Evolutionary conservation across 2,329 filamentous ascomycete genomes (phyloP).

Genomic region (Fusarium sp.): DNA sequence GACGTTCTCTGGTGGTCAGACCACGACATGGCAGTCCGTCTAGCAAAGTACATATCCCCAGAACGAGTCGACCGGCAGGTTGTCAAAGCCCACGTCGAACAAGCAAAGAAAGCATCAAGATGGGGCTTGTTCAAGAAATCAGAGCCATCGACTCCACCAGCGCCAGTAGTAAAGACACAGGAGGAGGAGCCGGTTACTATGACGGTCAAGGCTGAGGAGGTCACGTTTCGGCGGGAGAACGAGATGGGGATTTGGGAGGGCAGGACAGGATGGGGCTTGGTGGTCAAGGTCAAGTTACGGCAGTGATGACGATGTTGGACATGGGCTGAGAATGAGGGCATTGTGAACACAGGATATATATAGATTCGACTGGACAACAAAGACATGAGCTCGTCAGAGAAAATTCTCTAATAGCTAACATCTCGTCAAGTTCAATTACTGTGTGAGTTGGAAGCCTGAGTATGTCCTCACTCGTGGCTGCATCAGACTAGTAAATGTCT

Average conservation of each 20-base stretch:
- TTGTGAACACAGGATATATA: not conserved
- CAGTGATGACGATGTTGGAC: slow-evolving; percentile 1
- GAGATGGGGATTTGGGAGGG: slow-evolving; percentile 63
- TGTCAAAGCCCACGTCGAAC: slow-evolving; percentile 45
- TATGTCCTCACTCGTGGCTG: accelerated
- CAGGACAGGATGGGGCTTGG: slow-evolving; percentile 59
- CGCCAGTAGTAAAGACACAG: not conserved
- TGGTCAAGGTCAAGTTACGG: slow-evolving; percentile 51
- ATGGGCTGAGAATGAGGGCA: not conserved
- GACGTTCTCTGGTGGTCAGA: slow-evolving; percentile 58
- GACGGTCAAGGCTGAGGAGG: slow-evolving; percentile 55
- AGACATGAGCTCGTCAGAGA: not conserved
- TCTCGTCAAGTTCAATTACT: not conserved
- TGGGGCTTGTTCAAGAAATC: slow-evolving; percentile 48
- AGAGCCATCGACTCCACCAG: slow-evolving; percentile 20
- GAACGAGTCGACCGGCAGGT: slow-evolving; percentile 41
- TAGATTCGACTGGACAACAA: not conserved
- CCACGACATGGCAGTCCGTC: slow-evolving; percentile 55
- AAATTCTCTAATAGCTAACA: not conserved
- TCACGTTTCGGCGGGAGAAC: slow-evolving; percentile 62
- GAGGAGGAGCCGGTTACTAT: slow-evolving; percentile 48
- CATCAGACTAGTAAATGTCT: not conserved
- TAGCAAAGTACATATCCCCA: slow-evolving; percentile 57
- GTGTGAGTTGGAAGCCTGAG: accelerated
- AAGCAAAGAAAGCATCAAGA: slow-evolving; percentile 46